phyloP scores from a whole-genome alignment of 2,329 filamentous ascomycete genomes.

The Diaporthe ilicicola region DNA sequence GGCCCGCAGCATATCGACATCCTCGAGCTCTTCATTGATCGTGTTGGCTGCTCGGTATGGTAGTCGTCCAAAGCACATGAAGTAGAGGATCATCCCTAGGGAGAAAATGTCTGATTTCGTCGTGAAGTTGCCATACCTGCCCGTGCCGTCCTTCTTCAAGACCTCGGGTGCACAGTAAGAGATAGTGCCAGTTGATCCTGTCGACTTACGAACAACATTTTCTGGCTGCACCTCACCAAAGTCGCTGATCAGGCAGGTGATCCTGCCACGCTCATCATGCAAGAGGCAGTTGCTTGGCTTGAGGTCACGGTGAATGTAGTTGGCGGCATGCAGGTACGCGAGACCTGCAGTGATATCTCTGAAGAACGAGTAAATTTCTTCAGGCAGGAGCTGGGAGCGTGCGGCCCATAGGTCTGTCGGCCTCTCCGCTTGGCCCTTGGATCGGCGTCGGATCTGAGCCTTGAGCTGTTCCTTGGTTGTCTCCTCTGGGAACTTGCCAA shows the following conservation, averaged over 20 bases:
- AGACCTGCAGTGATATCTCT: constrained; percentile 93
- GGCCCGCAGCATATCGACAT: constrained; percentile 81
- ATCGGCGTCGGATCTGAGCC: constrained; percentile 82
- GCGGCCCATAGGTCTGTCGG: constrained; percentile 56
- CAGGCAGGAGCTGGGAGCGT: constrained; percentile 68
- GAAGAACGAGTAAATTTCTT: constrained; percentile 97
- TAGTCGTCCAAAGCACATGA: constrained; percentile 91
- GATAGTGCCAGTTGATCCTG: constrained; percentile 93
- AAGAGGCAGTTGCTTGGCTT: constrained; percentile 96
- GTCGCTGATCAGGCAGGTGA: constrained; percentile 89
- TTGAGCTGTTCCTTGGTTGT: constrained; percentile 87
- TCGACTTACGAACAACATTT: constrained; percentile 83
- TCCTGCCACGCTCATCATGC: constrained; percentile 73
- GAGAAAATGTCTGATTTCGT: constrained; percentile 99
- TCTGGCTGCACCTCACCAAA: constrained; percentile 96
- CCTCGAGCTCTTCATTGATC: constrained; percentile 90
- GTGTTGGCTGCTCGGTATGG: constrained; percentile 87
- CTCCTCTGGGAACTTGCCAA: constrained; percentile 70
- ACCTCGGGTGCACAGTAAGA: constrained; percentile 98
- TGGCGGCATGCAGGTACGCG: constrained; percentile 86
- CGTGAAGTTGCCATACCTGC: constrained; percentile 89
- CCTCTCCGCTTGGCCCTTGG: constrained; percentile 77
- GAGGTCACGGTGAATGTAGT: constrained; percentile 94
- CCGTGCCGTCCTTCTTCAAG: constrained; percentile 71
- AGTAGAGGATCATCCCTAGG: constrained; percentile 97